These are phyloP conservation scores for Entamoeba moshkovskii DNA, from an alignment of 208 protist genomes.

Conservation along the genomic window DNA sequence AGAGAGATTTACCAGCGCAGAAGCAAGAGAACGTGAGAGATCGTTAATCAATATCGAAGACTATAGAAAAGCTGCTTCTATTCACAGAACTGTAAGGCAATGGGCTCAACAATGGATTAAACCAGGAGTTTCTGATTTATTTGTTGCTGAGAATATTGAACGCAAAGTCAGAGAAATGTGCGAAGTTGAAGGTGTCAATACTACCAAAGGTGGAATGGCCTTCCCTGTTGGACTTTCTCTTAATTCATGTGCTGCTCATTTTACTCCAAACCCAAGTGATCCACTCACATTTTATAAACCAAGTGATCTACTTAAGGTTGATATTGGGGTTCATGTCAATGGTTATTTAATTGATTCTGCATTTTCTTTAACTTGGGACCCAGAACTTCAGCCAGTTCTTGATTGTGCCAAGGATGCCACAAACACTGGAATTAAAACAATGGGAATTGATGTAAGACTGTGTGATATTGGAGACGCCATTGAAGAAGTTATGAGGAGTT, in stretches of 20 bases:
- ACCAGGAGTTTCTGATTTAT: conserved; percentile 10
- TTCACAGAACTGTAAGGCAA: conserved; percentile 18
- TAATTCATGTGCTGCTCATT: conserved; percentile 89
- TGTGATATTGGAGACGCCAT: conserved; percentile 27
- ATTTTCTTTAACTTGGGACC: conserved; percentile 84
- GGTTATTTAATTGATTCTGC: conserved; percentile 83
- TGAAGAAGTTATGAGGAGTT: conserved; percentile 49
- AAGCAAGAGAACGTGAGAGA: background rate
- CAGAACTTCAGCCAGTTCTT: conserved; percentile 75
- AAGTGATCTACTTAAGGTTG: conserved; percentile 80
- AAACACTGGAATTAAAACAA: conserved; percentile 73
- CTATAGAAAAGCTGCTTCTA: conserved; percentile 20
- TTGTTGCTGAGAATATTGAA: conserved; percentile 14
- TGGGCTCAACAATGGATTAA: conserved; percentile 9
- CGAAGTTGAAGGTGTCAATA: background rate
- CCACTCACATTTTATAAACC: conserved; percentile 65
- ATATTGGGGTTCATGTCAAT: conserved; percentile 93
- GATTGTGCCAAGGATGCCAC: conserved; percentile 86
- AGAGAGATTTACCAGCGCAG: background rate
- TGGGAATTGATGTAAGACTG: conserved; percentile 26
- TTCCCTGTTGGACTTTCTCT: conserved; percentile 59
- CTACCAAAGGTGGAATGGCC: conserved; percentile 15
- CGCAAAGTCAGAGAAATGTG: background rate
- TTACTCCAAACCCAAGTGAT: conserved; percentile 82
- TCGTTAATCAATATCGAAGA: background rate